Percentiles rank a stretch among this genome's conserved stretches.
Conservation (phyloP, 306 rosid species). For the Pueraria montana region DNA sequence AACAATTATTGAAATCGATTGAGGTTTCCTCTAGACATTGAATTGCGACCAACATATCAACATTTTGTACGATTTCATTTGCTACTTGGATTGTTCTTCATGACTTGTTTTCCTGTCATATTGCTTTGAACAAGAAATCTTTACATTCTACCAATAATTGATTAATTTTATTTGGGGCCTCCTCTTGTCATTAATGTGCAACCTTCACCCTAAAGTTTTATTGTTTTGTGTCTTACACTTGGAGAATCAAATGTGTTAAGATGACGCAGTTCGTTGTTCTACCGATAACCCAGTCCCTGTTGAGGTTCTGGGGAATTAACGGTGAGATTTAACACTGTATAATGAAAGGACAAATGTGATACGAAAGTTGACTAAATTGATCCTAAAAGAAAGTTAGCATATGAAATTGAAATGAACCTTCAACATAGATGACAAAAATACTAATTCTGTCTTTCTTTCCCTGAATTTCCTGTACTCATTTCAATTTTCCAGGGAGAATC, state of each 20-base stretch:
- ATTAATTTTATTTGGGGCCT: background rate
- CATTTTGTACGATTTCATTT: background rate
- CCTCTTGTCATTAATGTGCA: background rate
- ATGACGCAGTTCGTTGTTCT: background rate
- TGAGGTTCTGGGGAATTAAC: background rate
- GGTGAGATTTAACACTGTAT: background rate
- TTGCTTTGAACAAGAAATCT: background rate
- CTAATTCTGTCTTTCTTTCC: background rate
- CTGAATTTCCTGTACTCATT: constrained; percentile 5
- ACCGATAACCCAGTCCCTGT: background rate
- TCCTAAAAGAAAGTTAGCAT: background rate
- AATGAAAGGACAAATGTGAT: background rate
- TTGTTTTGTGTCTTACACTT: background rate
- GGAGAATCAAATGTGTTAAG: background rate
- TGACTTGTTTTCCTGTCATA: background rate
- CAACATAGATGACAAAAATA: background rate
- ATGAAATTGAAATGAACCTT: background rate
- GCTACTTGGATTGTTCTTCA: background rate
- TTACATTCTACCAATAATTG: background rate
- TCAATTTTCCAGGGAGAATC: constrained; percentile 76
- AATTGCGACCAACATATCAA: background rate
- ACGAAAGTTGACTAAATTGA: background rate
- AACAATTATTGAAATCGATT: background rate
- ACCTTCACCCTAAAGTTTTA: background rate
- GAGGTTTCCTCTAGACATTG: background rate